Evolutionary conservation across 2,329 filamentous ascomycete genomes (phyloP).

Genomic region (Clarireedia sp.): DNA sequence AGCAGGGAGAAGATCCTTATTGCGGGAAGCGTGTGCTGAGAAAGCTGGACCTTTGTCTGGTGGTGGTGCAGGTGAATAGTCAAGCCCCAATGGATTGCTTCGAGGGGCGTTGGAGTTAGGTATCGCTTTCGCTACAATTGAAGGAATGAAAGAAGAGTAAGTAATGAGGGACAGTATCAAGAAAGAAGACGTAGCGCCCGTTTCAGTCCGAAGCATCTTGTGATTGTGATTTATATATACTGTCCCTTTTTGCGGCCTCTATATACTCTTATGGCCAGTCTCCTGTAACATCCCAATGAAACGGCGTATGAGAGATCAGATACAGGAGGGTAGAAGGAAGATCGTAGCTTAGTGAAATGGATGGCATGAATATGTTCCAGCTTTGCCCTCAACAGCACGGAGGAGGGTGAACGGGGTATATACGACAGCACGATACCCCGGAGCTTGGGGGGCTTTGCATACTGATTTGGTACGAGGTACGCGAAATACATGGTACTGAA

Average conservation of each 20-base stretch:
- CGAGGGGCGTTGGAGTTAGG: neutral
- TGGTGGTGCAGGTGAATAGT: constrained; percentile 49
- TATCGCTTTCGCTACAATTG: neutral
- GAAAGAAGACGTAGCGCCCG: neutral
- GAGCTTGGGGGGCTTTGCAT: neutral
- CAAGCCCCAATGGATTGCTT: constrained; percentile 30
- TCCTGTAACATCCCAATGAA: neutral
- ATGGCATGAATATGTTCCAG: neutral
- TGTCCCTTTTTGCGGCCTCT: constrained; percentile 6
- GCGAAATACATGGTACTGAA: neutral
- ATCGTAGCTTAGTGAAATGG: neutral
- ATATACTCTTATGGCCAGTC: neutral
- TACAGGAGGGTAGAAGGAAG: neutral
- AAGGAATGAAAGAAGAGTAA: neutral
- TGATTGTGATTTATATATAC: neutral
- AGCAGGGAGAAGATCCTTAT: constrained; percentile 61
- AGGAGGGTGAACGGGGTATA: constrained; percentile 4
- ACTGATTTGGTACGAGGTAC: neutral
- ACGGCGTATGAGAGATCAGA: neutral
- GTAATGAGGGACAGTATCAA: neutral
- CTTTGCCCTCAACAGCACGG: neutral
- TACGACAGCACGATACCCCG: neutral
- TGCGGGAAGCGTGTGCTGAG: constrained; percentile 49
- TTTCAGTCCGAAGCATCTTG: constrained; percentile 9
- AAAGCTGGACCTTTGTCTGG: constrained; percentile 53